A percentile compares a stretch with the other conserved stretches of the same genome.
phyloP scores from a whole-genome alignment of 148 eudicot species.

The Salicornia ramosissima region DNA sequence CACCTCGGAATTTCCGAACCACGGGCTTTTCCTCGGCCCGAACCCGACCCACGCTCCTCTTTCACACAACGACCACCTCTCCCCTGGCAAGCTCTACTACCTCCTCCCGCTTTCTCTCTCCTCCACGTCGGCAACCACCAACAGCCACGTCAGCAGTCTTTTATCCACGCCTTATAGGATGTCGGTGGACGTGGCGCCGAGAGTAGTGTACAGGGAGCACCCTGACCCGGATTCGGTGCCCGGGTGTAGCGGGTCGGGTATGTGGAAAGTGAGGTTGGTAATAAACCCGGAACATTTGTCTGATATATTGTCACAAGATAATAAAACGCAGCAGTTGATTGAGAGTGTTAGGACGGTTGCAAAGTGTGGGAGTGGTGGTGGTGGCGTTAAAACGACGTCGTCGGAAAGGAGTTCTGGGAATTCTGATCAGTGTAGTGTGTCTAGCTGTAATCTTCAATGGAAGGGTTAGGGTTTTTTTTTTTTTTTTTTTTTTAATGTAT shows the following conservation, averaged over 20 bases:
- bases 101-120: constrained; percentile 34
- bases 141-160: background rate
- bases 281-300: constrained; percentile 52
- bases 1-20: constrained; percentile 49
- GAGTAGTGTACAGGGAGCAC: background rate
- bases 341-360: constrained; percentile 54
- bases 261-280: constrained; percentile 57
- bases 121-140: background rate
- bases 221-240: constrained; percentile 29
- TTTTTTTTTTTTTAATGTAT: background rate
- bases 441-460: constrained; percentile 22
- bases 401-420: constrained; percentile 11
- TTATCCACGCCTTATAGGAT: constrained; percentile 37
- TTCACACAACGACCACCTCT: constrained; percentile 31
- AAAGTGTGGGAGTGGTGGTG: constrained; percentile 30
- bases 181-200: constrained; percentile 31
- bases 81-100: constrained; percentile 37
- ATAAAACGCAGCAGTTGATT: constrained; percentile 44
- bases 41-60: constrained; percentile 25
- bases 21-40: constrained; percentile 33
- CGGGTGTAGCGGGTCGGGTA: constrained; percentile 28
- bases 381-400: constrained; percentile 15
- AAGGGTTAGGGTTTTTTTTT: constrained; percentile 7
- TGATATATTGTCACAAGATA: constrained; percentile 44
- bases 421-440: constrained; percentile 23